Evolutionary conservation across 805 yeast genomes (phyloP).

Genomic region (Kodamaea sagamina): DNA sequence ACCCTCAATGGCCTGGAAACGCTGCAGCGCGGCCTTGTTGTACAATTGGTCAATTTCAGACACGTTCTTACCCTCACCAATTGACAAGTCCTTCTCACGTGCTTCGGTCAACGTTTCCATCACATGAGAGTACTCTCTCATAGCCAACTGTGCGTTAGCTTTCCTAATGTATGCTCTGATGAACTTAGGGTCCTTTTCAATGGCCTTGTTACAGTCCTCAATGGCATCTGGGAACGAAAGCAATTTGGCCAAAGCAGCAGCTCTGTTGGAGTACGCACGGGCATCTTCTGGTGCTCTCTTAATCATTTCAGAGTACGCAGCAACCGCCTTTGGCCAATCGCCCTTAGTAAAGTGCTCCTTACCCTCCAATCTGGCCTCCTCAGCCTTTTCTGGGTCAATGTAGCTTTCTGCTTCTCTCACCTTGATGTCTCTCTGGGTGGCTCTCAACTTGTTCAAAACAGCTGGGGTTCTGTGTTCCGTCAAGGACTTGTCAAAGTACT

Average conservation of each 20-base stretch:
- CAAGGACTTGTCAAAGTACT: constrained; percentile 81
- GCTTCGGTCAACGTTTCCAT: constrained; percentile 81
- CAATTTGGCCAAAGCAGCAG: constrained; percentile 92
- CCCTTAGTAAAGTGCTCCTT: constrained; percentile 84
- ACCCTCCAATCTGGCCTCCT: constrained; percentile 91
- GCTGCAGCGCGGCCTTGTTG: constrained; percentile 71
- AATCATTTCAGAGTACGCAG: constrained; percentile 92
- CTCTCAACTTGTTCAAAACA: constrained; percentile 80
- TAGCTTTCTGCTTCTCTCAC: constrained; percentile 74
- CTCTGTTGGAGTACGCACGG: constrained; percentile 96
- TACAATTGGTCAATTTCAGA: constrained; percentile 82
- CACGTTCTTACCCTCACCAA: constrained; percentile 55
- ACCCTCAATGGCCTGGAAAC: constrained; percentile 80
- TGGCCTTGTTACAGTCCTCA: constrained; percentile 87
- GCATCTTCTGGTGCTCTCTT: constrained; percentile 97
- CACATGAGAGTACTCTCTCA: constrained; percentile 81
- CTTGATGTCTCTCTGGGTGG: constrained; percentile 84
- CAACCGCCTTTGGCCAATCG: constrained; percentile 96
- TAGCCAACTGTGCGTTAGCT: constrained; percentile 90
- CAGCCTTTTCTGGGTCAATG: constrained; percentile 89
- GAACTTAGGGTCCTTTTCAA: constrained; percentile 82
- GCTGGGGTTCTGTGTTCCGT: constrained; percentile 98
- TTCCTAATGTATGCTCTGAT: constrained; percentile 95
- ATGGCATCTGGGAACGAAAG: constrained; percentile 98
- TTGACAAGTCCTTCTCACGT: constrained; percentile 68